Conservation (phyloP, 306 rosid genomes). For the Trifolium dubium region DNA sequence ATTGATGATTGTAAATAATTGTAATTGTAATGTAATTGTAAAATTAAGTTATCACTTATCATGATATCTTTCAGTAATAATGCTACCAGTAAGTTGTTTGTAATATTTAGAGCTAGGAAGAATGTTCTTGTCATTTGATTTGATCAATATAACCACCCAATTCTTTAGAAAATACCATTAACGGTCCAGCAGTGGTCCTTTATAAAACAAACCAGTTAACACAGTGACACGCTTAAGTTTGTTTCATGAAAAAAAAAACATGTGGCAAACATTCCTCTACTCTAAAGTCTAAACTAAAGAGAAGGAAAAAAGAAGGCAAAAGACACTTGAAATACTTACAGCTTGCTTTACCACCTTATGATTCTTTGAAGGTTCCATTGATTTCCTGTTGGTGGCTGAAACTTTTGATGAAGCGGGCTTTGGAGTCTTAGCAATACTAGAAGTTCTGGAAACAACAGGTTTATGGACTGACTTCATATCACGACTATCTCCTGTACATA, state of each 20-base stretch:
- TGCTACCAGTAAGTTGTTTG: constrained; percentile 7
- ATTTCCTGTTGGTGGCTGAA: constrained; percentile 58
- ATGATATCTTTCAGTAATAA: no score
- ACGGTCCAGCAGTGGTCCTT: constrained; percentile 2
- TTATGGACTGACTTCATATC: constrained; percentile 54
- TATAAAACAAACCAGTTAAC: constrained; percentile 14
- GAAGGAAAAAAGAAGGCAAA: background rate
- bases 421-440: constrained; percentile 52
- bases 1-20: background rate
- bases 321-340: constrained; percentile 34
- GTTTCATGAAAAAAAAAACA: constrained; percentile 25
- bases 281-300: constrained; percentile 30
- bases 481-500: constrained; percentile 47
- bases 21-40: no score
- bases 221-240: constrained; percentile 19
- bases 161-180: background rate
- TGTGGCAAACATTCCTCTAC: constrained; percentile 29
- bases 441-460: constrained; percentile 57
- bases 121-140: constrained; percentile 11
- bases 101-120: constrained; percentile 22
- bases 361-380: constrained; percentile 56
- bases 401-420: constrained; percentile 54
- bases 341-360: constrained; percentile 56
- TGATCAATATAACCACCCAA: constrained; percentile 9
- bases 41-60: no score